These are phyloP conservation scores for Oryza meridionalis DNA, from an alignment of 176 grass and related monocot genomes.

Conservation along the genomic window DNA sequence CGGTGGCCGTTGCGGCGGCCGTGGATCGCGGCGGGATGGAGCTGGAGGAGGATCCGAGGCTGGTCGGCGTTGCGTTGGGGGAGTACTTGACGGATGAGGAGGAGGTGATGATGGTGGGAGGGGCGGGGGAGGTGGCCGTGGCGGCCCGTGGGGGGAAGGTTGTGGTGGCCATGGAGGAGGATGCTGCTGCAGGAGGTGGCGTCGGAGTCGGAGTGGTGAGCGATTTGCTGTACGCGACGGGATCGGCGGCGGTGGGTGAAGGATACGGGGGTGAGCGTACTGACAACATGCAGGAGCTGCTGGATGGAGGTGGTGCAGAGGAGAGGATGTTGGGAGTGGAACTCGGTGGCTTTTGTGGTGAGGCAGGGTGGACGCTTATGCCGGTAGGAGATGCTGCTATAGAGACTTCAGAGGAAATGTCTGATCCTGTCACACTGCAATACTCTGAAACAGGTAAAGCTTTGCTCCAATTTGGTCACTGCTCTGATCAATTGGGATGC, in stretches of 20 bases:
- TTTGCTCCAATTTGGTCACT: not conserved
- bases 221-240: not conserved
- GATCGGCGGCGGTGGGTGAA: not conserved
- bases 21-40: not conserved
- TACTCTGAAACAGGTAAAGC: slow-evolving; percentile 9
- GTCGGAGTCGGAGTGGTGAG: no score
- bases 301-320: not conserved
- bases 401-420: not conserved
- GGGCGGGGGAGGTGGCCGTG: not conserved
- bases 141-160: not conserved
- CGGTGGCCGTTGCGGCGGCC: not conserved
- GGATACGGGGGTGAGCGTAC: not conserved
- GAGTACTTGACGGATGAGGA: not conserved
- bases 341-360: not conserved
- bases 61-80: not conserved
- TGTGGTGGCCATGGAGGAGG: not conserved
- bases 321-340: slow-evolving; percentile 2
- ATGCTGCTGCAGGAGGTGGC: not conserved
- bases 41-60: not conserved
- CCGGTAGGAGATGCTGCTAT: not conserved
- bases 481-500: not conserved
- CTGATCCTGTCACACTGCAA: not conserved
- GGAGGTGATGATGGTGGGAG: not conserved
- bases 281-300: not conserved
- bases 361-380: not conserved